Evolutionary conservation across 441 rosid species (phyloP), one percentile per base, ranked within the genome.

Genomic region (Codiaeum variegatum): DNA sequence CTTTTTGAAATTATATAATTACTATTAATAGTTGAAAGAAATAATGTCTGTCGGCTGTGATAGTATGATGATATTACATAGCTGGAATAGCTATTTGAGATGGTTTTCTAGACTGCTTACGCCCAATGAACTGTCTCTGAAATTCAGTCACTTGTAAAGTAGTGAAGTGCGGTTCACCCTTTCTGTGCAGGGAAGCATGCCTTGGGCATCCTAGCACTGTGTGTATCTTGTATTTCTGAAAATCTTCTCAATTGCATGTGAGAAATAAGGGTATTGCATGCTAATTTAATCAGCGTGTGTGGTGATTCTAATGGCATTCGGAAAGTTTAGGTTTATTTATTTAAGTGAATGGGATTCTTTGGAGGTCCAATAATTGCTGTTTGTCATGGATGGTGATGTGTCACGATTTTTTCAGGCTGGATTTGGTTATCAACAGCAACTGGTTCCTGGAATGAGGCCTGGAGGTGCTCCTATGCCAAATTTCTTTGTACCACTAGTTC

Each of bases 401-500:
- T 42, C 26, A 31, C 31, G 46, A 40, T 34, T 26, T 56, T 42
- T 13, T 34, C 42, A 88, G 93, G 84, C 86, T 72, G 91, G 93
- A 62, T 90, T 76, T 82, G 96, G 93, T 56, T 88, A 83, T 78
- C 96, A 88, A 76, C 96, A 90, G 81, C 93, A 88, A 70, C 87
- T 87, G 52, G 90, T 90, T 76, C 96, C 93, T 63, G 93, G 93
- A 40, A 86, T 90, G 90, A 90, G 93, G 80, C 91, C 90, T 23
- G 96, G 90, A 31, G 90, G 81, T 12, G 88, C 80, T 42, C 92
- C 92, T 18, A 81, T 90, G 86, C 91, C 82, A 71, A 90, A 88
- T 74, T 88, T 87, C 84, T 88, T 86, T 77, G 83, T 91, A 73
- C 93, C 91, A 12, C 61, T 84, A 62, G 85, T 80, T 78, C 97